These are phyloP conservation scores for Sugiyamaella japonica DNA, from an alignment of 1,139 yeast species.

Conservation along the genomic window DNA sequence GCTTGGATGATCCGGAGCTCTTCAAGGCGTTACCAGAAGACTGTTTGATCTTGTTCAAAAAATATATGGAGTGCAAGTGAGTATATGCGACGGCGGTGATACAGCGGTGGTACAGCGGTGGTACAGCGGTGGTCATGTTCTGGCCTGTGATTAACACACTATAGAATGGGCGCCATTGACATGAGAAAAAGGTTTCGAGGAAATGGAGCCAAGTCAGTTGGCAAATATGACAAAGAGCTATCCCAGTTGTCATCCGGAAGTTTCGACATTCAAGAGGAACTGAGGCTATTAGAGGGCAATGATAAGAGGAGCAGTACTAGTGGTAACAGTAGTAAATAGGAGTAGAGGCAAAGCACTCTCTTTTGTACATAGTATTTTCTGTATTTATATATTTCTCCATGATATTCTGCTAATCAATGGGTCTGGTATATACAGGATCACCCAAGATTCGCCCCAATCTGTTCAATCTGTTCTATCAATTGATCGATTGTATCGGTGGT, in stretches of 20 bases:
- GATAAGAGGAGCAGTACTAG: constrained; percentile 2
- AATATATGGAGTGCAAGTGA: constrained; percentile 80
- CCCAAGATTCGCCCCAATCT: constrained; percentile 28
- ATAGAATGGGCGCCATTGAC: constrained; percentile 35
- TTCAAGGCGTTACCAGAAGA: constrained; percentile 78
- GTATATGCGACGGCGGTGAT: constrained; percentile 20
- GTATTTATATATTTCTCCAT: not conserved
- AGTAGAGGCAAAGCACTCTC: not conserved
- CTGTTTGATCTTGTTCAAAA: constrained; percentile 79
- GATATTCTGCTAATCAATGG: not conserved
- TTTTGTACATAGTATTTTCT: constrained; percentile 13
- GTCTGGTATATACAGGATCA: constrained; percentile 6
- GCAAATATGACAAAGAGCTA: constrained; percentile 84
- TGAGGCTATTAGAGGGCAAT: constrained; percentile 21
- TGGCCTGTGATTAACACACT: not conserved
- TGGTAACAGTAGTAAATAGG: constrained; percentile 5
- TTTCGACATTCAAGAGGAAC: constrained; percentile 78
- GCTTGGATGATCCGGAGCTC: constrained; percentile 78
- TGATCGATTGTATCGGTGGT: constrained; percentile 46
- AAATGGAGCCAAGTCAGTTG: constrained; percentile 90
- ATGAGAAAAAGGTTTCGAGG: constrained; percentile 76
- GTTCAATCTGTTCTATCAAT: constrained; percentile 42
- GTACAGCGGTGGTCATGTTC: not conserved
- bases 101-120: not conserved
- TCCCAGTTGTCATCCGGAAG: constrained; percentile 76